phyloP scores from a whole-genome alignment of 1,284 basidiomycete genomes.

The Acaromyces ingoldii region DNA sequence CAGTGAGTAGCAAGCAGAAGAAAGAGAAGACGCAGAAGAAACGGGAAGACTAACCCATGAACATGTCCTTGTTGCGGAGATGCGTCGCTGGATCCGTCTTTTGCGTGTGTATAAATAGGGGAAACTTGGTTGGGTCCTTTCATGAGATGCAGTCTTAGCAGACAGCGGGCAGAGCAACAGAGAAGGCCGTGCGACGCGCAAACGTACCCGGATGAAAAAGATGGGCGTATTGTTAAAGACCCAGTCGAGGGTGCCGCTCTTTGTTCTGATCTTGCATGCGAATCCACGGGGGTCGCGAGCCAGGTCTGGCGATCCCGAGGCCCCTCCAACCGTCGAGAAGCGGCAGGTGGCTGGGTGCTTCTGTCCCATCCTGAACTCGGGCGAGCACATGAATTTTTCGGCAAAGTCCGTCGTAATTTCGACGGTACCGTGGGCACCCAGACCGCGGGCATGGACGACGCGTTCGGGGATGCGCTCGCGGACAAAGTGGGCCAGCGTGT shows the following conservation, averaged over 20 bases:
- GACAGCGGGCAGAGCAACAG: neutral
- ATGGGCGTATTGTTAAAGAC: constrained; percentile 34
- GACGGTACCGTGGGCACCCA: constrained; percentile 83
- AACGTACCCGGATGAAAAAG: constrained; percentile 34
- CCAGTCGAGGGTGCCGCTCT: constrained; percentile 19
- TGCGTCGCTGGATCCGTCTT: constrained; percentile 16
- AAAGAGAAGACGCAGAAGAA: no score
- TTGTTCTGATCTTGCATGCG: constrained; percentile 31
- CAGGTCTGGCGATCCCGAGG: constrained; percentile 59
- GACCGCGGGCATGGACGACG: constrained; percentile 58
- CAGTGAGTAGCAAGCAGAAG: no score
- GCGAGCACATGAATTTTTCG: constrained; percentile 8
- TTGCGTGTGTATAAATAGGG: constrained; percentile 34
- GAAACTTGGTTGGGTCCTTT: constrained; percentile 38
- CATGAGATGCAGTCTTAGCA: constrained; percentile 3
- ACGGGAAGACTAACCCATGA: constrained; percentile 39
- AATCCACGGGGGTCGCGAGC: constrained; percentile 31
- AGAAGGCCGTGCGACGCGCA: no score
- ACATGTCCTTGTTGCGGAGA: constrained; percentile 21
- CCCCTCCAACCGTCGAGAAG: constrained; percentile 61
- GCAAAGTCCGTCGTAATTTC: constrained; percentile 55
- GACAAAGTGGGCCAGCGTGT: constrained; percentile 67
- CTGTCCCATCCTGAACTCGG: constrained; percentile 19
- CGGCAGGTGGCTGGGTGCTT: constrained; percentile 45
- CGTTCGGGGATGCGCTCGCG: constrained; percentile 91